phyloP scores from a whole-genome alignment of 1,139 yeast species.

The Yamadazyma sp. region DNA sequence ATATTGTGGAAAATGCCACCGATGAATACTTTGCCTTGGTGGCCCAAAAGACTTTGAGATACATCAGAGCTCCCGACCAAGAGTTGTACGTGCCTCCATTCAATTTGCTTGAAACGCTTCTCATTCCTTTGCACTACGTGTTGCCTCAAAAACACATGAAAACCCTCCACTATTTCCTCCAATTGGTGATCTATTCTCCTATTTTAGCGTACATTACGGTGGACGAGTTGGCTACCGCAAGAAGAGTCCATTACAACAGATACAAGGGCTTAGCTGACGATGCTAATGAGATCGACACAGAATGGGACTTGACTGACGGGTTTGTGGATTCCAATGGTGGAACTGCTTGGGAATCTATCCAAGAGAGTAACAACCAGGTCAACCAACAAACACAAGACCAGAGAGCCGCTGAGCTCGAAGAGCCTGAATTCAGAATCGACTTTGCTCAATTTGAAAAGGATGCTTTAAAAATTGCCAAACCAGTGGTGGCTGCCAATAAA shows the following conservation, averaged over 20 bases:
- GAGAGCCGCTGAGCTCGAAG: conserved; percentile 64
- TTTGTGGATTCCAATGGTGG: conserved; percentile 45
- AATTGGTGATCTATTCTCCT: conserved; percentile 71
- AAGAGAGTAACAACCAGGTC: conserved; percentile 37
- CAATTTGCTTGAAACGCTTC: conserved; percentile 63
- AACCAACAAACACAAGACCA: conserved; percentile 48
- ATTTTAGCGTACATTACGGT: conserved; percentile 58
- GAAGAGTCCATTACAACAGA: conserved; percentile 72
- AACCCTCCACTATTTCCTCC: conserved; percentile 48
- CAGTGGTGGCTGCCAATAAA: conserved; percentile 53
- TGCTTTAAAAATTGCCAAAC: conserved; percentile 52
- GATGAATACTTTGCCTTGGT: conserved; percentile 84
- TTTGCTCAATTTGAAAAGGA: conserved; percentile 47
- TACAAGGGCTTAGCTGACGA: conserved; percentile 68
- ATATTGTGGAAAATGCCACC: conserved; percentile 75
- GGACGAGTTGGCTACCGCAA: conserved; percentile 65
- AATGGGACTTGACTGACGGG: conserved; percentile 85
- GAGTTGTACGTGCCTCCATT: conserved; percentile 86
- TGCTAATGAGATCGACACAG: conserved; percentile 74
- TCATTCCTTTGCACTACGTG: conserved; percentile 37
- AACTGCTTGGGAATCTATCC: conserved; percentile 40
- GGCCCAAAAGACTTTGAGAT: conserved; percentile 80
- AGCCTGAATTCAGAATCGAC: conserved; percentile 63
- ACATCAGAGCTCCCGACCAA: conserved; percentile 85
- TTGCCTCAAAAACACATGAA: conserved; percentile 27